Evolutionary conservation across 352 stramenopile genomes (phyloP), one percentile per base, ranked within the genome.

Genomic region (Globisporangium yorkense): DNA sequence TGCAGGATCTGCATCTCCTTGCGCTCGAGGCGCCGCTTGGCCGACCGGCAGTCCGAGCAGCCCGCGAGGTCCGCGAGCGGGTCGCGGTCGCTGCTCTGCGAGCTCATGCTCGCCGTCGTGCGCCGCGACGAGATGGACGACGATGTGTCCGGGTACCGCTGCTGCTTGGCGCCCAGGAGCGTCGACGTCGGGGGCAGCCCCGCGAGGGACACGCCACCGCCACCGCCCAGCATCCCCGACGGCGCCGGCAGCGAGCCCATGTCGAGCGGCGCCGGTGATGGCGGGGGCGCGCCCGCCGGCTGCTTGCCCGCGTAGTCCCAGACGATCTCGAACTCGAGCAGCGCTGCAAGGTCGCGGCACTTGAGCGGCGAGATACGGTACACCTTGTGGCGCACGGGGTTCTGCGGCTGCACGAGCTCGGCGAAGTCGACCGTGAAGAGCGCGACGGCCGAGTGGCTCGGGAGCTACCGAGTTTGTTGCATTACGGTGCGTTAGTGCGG

Each of bases 361-460:
- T 89, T 92, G 24, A 85, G 56, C 44, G 81, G 81, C 48, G 81
- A 77, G 44, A 92, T 61, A 50, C 68, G 77, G 65, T 87, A 89
- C 43, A 68, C 61, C 46, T 82, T 81, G 31, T 80, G 75, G 6
- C 68, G 63, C 20, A 75, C 70, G 8, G 71, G 59, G 20, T 67
- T 66, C 60, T 79, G 65, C 15, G 69, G 76, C 55, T 88, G 67
- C 29, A 92, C 77, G 58, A 92, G 67, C 21, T 81, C 68, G 5
- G 81, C 77, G 56, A 92, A 92, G 64, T 92, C 81, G 29, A 92
- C 24, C 0, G 72, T 72, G 63, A 92, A 92, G 39, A 92, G 70
- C 35, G 81, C 81, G 24, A 92, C 81, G 31, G 81, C 81, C 48
- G 81, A 89, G 66, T 92, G 79, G 46, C 81, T 92, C 15, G 81